Base-by-base conservation (phyloP, 163 green algal species). In the Picocystis sp. region DNA sequence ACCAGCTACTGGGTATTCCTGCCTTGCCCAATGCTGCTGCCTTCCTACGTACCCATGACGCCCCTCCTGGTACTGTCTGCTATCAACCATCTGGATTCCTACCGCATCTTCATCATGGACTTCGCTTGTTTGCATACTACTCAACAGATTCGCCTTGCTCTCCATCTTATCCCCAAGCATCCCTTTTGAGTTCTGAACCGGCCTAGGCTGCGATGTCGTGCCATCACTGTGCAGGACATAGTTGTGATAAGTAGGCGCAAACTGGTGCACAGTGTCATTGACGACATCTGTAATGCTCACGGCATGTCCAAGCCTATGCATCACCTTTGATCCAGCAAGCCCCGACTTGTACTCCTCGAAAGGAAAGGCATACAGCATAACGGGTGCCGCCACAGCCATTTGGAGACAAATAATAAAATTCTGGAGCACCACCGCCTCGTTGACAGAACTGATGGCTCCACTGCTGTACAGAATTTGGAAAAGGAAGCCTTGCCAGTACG, bases 371-470 rank as follows among this genome's bases (percentile, higher is more conserved):
- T 75, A 84, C 19, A 82, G 56, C 75, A 94, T 88, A 50, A 68
- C 68, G 45, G 87, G 64, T 13, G 80, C 69, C 10, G 83, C 86
- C 1, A 84, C 60, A 24, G 88, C 64, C 89, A 98, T 98, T 72
- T 98, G 89, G 19, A 89, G 22, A 64, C 86, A 95, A 50, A 97
- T 83, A 47, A 97, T 62, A 42, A 87, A 90, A 63, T 94, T 90
- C 59, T 96, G 84, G 43, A 97, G 56, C 41, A 81, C 82, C 22
- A 73, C 78, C 14, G 68, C 74, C 23, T 93, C 77, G 19, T 80
- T 70, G 3, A 69, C 52, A 15, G 50, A 66, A 38, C 43, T 24
- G 1, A 93, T 61, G 0, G 71, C 58, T 13, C 76, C 79, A 9
- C 65, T 53, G 2, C 38, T 19, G 22, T 21, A 61, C 41, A 34